A percentile compares a stretch with the other conserved stretches of the same genome.
These are phyloP conservation scores for Globisporangium rhizosaccharum DNA, from an alignment of 352 stramenopile species.

Conservation along the genomic window DNA sequence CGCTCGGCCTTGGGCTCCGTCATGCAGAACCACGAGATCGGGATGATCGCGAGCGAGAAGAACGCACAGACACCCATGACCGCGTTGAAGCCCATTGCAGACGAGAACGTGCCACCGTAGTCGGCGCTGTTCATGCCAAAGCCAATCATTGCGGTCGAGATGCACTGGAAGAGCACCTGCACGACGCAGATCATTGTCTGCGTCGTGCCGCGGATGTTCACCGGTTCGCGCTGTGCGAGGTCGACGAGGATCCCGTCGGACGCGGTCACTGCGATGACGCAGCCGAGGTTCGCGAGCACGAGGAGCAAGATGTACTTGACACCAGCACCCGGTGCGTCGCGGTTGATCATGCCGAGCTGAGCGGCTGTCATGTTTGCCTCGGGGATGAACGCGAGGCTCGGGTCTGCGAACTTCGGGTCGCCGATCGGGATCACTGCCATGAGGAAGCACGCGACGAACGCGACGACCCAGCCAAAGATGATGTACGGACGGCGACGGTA, in stretches of 20 bases:
- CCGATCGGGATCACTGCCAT: constrained; percentile 34
- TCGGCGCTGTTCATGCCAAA: constrained; percentile 50
- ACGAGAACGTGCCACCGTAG: constrained; percentile 51
- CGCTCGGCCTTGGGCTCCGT: constrained; percentile 28
- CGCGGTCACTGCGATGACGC: constrained; percentile 43
- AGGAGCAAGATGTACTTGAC: constrained; percentile 56
- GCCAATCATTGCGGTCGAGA: constrained; percentile 43
- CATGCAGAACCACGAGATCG: constrained; percentile 49
- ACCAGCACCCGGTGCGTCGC: constrained; percentile 34
- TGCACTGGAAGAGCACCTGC: constrained; percentile 25
- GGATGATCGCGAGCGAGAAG: constrained; percentile 26
- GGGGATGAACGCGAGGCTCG: constrained; percentile 22
- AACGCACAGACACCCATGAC: constrained; percentile 42
- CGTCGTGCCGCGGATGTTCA: constrained; percentile 36
- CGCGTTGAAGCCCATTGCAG: constrained; percentile 38
- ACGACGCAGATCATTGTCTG: constrained; percentile 52
- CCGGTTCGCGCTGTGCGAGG: constrained; percentile 51
- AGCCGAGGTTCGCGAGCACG: constrained; percentile 53
- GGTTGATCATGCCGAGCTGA: constrained; percentile 40
- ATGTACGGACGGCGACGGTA: constrained; percentile 43
- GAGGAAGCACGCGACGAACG: constrained; percentile 23
- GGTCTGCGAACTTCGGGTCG: constrained; percentile 52
- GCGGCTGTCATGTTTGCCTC: constrained; percentile 27
- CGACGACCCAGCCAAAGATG: constrained; percentile 58
- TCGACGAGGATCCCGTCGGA: constrained; percentile 48